Conservation (phyloP, 345 rosid genomes). For the Noccaea caerulescens region DNA sequence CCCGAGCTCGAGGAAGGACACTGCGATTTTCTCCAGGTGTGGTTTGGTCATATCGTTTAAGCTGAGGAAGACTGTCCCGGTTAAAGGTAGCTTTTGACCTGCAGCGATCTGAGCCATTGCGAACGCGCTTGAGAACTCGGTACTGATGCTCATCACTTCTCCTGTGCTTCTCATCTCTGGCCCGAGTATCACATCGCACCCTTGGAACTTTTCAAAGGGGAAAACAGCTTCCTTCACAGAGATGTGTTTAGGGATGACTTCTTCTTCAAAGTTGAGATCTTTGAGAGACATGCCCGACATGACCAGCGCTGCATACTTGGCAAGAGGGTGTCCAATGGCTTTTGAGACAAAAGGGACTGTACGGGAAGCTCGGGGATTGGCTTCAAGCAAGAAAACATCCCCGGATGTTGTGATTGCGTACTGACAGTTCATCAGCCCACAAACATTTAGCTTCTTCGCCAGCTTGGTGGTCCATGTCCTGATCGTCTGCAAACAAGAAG, state of each 20-base stretch:
- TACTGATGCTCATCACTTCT: constrained; percentile 95
- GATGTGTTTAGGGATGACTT: constrained; percentile 80
- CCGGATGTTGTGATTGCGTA: constrained; percentile 81
- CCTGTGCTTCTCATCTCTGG: constrained; percentile 99
- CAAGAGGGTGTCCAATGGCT: constrained; percentile 93
- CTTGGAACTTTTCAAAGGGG: constrained; percentile 93
- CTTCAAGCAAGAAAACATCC: constrained; percentile 93
- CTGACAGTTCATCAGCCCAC: constrained; percentile 98
- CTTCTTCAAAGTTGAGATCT: constrained; percentile 71
- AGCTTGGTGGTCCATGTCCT: constrained; percentile 77
- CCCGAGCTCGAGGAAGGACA: constrained; percentile 70
- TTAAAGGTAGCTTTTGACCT: constrained; percentile 84
- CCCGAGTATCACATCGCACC: constrained; percentile 90
- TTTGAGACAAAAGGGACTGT: constrained; percentile 98
- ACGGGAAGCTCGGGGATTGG: constrained; percentile 97
- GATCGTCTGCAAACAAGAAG: constrained; percentile 76
- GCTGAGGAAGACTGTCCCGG: constrained; percentile 91
- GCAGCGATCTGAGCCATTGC: constrained; percentile 97
- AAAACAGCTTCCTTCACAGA: constrained; percentile 97
- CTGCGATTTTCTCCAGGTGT: constrained; percentile 78
- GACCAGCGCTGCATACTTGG: constrained; percentile 90
- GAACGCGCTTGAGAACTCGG: constrained; percentile 64
- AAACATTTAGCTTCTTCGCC: constrained; percentile 79
- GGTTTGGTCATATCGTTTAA: constrained; percentile 85
- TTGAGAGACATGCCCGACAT: constrained; percentile 86